Percentiles rank a stretch among this genome's conserved stretches.
Conservation (phyloP, 441 rosid species). For the Adansonia rubrostipa region DNA sequence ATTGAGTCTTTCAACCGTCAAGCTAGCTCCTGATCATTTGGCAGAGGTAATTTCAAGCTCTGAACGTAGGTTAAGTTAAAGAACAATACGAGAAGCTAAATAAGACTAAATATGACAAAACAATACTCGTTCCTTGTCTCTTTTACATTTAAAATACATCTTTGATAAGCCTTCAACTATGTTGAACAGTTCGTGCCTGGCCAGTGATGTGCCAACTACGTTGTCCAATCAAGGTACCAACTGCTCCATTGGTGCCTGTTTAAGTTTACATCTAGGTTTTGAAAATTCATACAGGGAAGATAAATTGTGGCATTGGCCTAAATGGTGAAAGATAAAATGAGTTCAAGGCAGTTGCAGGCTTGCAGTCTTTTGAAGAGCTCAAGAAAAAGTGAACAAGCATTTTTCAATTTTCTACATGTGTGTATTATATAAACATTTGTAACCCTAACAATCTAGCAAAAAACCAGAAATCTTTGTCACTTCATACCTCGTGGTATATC, state of each 20-base stretch:
- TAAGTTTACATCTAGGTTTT: neutral
- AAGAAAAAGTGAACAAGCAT: neutral
- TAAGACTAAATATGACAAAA: neutral
- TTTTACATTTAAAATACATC: neutral
- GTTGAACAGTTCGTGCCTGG: neutral
- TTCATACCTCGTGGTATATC: constrained; percentile 14
- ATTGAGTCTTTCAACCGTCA: too few species aligned
- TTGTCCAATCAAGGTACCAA: neutral
- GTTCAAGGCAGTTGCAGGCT: constrained; percentile 17
- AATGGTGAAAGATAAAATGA: neutral
- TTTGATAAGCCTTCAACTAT: neutral
- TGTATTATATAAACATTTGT: constrained; percentile 37
- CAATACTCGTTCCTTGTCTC: neutral
- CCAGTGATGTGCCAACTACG: too few species aligned
- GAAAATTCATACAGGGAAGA: neutral
- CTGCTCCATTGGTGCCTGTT: neutral
- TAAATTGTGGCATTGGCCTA: neutral
- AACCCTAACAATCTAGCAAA: constrained; percentile 35
- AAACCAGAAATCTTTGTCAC: constrained; percentile 34
- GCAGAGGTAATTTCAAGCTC: neutral
- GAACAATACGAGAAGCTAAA: neutral
- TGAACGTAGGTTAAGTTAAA: neutral
- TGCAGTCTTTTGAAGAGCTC: constrained; percentile 14
- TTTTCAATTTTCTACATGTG: constrained; percentile 33
- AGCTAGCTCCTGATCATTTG: neutral